A percentile compares a stretch with the other conserved stretches of the same genome.
These are phyloP conservation scores for Eustoma russellianum DNA, from an alignment of 257 asterid species.

Conservation along the genomic window DNA sequence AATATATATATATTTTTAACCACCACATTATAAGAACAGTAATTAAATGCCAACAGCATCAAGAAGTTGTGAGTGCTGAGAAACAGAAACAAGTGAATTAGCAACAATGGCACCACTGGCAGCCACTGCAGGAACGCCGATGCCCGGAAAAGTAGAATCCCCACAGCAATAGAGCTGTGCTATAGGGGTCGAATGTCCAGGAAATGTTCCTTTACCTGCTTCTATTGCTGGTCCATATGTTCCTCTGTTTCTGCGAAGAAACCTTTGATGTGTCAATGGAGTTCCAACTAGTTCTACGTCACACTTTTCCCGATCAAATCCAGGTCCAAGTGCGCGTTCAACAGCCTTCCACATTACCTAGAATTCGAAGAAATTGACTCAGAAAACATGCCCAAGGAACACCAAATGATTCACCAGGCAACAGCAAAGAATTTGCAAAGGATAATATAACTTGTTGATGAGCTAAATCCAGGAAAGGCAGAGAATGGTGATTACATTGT, in stretches of 20 bases:
- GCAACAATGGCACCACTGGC: constrained; percentile 99
- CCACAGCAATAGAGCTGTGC: constrained; percentile 74
- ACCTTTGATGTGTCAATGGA: constrained; percentile 82
- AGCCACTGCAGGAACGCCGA: constrained; percentile 97
- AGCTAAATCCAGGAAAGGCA: background rate
- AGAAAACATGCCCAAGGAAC: background rate
- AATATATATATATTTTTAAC: background rate
- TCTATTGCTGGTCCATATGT: constrained; percentile 93
- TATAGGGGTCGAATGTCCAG: constrained; percentile 76
- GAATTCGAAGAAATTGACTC: background rate
- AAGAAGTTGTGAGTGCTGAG: constrained; percentile 77
- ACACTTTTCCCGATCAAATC: constrained; percentile 64
- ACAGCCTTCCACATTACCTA: constrained; percentile 95
- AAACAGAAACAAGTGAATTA: constrained; percentile 76
- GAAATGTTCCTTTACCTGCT: constrained; percentile 72
- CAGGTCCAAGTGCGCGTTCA: constrained; percentile 79
- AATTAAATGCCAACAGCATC: constrained; percentile 74
- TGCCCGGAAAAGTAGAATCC: constrained; percentile 97
- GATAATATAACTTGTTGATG: background rate
- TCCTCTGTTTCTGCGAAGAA: constrained; percentile 72
- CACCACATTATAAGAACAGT: too few species aligned
- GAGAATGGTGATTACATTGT: background rate
- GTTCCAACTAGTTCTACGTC: constrained; percentile 86
- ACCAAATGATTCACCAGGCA: background rate
- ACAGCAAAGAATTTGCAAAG: too few species aligned